Conservation (phyloP, 306 rosid species). For the Phaseolus lunatus region DNA sequence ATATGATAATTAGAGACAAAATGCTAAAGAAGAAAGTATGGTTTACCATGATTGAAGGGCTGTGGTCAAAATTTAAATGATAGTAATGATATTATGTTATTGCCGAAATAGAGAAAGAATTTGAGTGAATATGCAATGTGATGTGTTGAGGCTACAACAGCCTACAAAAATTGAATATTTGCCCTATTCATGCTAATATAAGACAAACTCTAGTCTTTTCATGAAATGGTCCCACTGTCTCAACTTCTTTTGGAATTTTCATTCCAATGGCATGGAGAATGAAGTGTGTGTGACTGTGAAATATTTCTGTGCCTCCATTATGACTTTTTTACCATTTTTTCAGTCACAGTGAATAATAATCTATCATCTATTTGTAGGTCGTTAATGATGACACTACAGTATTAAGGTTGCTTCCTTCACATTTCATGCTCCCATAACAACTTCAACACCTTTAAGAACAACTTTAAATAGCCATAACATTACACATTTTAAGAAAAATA, state of each 20-base stretch:
- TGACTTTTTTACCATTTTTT: not conserved
- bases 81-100: slow-evolving; percentile 27
- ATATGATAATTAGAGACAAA: slow-evolving; percentile 14
- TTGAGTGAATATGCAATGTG: slow-evolving; percentile 24
- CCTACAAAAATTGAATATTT: slow-evolving; percentile 39
- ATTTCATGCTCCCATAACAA: too few relatives aligned
- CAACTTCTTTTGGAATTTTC: slow-evolving; percentile 38
- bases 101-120: not conserved
- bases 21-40: slow-evolving; percentile 28
- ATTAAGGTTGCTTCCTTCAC: too few relatives aligned
- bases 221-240: slow-evolving; percentile 40
- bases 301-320: slow-evolving; percentile 27
- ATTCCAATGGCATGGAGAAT: slow-evolving; percentile 27
- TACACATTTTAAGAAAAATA: too few relatives aligned
- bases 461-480: too few relatives aligned
- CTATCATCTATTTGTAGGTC: too few relatives aligned
- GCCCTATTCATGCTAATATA: slow-evolving; percentile 13
- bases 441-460: too few relatives aligned
- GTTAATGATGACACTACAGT: too few relatives aligned
- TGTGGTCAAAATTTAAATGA: slow-evolving; percentile 43
- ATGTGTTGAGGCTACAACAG: slow-evolving; percentile 9
- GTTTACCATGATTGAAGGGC: slow-evolving; percentile 42
- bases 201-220: slow-evolving; percentile 33
- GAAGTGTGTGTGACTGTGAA: not conserved
- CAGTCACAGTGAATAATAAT: too few relatives aligned